A percentile compares a stretch with the other conserved stretches of the same genome.
Evolutionary conservation across 352 stramenopile species (phyloP).

Genomic region (Globisporangium orthogonon): DNA sequence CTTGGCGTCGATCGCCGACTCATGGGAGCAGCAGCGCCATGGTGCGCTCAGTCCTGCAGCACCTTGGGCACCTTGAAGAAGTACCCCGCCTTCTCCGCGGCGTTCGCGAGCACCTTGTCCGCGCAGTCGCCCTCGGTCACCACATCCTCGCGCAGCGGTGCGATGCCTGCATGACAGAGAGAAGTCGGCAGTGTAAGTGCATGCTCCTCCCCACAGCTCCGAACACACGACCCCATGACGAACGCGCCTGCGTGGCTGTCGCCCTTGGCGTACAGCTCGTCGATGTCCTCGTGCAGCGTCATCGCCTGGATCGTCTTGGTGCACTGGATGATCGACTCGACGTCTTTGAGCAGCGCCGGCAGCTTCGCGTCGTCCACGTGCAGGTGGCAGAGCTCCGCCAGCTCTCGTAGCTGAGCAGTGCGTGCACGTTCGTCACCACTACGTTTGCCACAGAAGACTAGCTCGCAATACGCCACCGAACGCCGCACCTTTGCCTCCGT

Average conservation of each 20-base stretch:
- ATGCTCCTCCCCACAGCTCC: too few species aligned
- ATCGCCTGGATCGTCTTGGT: constrained; percentile 82
- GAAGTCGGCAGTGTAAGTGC: not conserved
- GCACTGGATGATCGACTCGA: constrained; percentile 86
- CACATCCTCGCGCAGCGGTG: constrained; percentile 66
- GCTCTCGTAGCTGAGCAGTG: constrained; percentile 43
- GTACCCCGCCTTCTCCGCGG: constrained; percentile 66
- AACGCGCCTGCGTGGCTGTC: constrained; percentile 39
- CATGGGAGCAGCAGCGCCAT: not conserved
- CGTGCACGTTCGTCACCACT: not conserved
- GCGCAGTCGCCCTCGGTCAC: constrained; percentile 69
- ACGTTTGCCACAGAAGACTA: too few species aligned
- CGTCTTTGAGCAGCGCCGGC: constrained; percentile 63
- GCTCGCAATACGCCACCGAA: not conserved
- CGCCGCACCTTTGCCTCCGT: constrained; percentile 44
- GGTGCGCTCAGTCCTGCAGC: constrained; percentile 53
- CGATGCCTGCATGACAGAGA: constrained; percentile 13
- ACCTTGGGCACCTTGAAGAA: constrained; percentile 87
- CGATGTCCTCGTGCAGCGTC: constrained; percentile 77
- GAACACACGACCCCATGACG: too few species aligned
- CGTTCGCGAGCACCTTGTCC: constrained; percentile 72
- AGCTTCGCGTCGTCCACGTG: constrained; percentile 71
- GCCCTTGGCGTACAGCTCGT: constrained; percentile 71
- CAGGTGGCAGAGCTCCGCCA: constrained; percentile 79
- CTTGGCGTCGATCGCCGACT: not conserved